phyloP scores from a whole-genome alignment of 495 filamentous ascomycete species.

The Viridothelium virens region DNA sequence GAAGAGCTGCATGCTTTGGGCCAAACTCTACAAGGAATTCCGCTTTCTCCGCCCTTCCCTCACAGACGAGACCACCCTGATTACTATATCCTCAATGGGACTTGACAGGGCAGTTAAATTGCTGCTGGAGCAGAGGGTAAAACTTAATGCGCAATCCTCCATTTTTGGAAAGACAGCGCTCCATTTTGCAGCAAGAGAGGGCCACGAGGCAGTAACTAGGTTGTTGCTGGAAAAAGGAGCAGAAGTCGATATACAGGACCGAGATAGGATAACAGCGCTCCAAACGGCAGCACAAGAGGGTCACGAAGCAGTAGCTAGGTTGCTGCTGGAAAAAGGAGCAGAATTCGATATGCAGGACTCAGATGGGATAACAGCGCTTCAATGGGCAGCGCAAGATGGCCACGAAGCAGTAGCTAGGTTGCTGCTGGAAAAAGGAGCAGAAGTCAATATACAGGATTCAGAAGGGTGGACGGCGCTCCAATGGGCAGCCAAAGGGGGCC shows the following conservation, averaged over 20 bases:
- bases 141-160: not conserved
- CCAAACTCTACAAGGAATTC: not conserved
- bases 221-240: not conserved
- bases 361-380: conserved; percentile 4
- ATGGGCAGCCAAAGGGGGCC: conserved; percentile 6
- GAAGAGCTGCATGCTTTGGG: not conserved
- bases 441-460: conserved; percentile 4
- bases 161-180: not conserved
- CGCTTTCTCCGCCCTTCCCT: too few species aligned
- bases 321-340: not conserved
- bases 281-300: not conserved
- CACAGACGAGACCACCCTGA: not conserved
- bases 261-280: not conserved
- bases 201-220: not conserved
- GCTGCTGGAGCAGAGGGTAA: not conserved
- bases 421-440: not conserved
- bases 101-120: not conserved
- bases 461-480: conserved; percentile 3
- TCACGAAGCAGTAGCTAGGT: not conserved
- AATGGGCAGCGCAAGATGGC: conserved; percentile 15
- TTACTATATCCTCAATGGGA: not conserved
- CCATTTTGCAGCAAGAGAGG: not conserved
- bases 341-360: not conserved
- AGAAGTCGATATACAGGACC: not conserved
- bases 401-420: conserved; percentile 6